Evolutionary conservation across 768 basidiomycete species (phyloP), one percentile per base, ranked within the genome.

Genomic region (Chalciporus sphaerocephalus): DNA sequence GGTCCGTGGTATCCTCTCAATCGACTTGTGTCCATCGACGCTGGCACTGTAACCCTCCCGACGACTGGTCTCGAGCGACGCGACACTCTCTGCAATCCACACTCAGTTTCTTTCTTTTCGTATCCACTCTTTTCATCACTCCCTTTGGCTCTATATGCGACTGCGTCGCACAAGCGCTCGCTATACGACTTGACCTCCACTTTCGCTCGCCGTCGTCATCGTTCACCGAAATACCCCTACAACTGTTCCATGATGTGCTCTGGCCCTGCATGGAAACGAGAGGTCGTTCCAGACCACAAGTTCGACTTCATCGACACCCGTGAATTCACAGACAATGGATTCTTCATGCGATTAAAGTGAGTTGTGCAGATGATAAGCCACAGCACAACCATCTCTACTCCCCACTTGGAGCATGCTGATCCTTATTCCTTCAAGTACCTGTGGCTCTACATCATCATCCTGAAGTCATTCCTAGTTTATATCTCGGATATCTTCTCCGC

Each of bases 271-370:
- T 96, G 94, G 96, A 98, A 98, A 75, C 79, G 93, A 62, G 96
- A 97, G 75, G 80, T 88, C 57, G 93, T 97, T 36, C 91, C 89
- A 44, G 96, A 97, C 72, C 96, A 98, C 71, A 99, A 98, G 96
- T 98, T 97, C 59, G 95, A 98, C 75, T 97, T 97, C 60, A 78
- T 99, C 60, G 92, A 97, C 68, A 86, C 87, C 17, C 79, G 82
- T 45, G 95, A 98, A 60, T 99, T 93, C 70, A 85, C 82, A 47
- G 85, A 92, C 71, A 87, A 87, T 69, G 80, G 87, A 48, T 89
- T 85, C 67, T 69, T 79, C 47, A 92, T 92, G 75, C 87, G 93
- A 30, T 65, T 90, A 57, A 92, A 89, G 92, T 94, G 62, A 56
- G 78, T 59, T 21, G 21, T 16, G 21, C 5, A 12, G 20, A 38